These are phyloP conservation scores for Suillus ampliporus DNA, from an alignment of 768 basidiomycete species.

Conservation along the genomic window DNA sequence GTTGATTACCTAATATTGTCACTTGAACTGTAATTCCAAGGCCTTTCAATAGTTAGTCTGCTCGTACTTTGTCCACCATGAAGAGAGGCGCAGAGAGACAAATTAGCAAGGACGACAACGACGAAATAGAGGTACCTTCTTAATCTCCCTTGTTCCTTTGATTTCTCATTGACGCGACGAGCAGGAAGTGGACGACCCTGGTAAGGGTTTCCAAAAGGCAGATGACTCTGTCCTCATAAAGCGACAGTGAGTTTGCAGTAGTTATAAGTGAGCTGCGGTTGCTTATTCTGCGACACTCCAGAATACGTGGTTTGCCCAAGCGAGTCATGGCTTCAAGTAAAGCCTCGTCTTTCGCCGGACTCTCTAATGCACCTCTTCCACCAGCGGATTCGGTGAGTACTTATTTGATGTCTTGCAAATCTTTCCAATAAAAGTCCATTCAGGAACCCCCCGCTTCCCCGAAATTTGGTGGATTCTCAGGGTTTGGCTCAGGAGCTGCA, in stretches of 20 bases:
- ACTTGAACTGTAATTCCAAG: constrained; percentile 10
- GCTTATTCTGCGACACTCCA: constrained; percentile 30
- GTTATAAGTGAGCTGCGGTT: not conserved
- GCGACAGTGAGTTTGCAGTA: constrained; percentile 54
- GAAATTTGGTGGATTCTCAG: constrained; percentile 58
- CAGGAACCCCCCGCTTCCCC: constrained; percentile 38
- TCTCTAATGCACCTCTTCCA: constrained; percentile 31
- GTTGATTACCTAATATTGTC: constrained; percentile 28
- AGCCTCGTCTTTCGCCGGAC: constrained; percentile 28
- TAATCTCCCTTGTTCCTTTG: not conserved
- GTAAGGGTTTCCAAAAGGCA: constrained; percentile 60
- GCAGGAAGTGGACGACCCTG: constrained; percentile 49
- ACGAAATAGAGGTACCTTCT: constrained; percentile 39
- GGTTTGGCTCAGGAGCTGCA: constrained; percentile 49
- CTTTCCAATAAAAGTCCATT: constrained; percentile 15
- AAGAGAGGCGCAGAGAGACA: constrained; percentile 81
- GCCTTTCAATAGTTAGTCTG: not conserved
- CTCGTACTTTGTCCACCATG: constrained; percentile 44
- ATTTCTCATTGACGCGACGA: constrained; percentile 11
- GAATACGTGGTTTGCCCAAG: constrained; percentile 72
- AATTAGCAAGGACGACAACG: constrained; percentile 60
- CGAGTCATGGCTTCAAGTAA: constrained; percentile 37
- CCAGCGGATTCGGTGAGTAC: constrained; percentile 32
- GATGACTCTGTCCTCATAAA: constrained; percentile 58
- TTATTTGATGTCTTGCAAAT: constrained; percentile 23